phyloP scores from a whole-genome alignment of 805 yeast genomes.

The Metschnikowia kunwiensis region DNA sequence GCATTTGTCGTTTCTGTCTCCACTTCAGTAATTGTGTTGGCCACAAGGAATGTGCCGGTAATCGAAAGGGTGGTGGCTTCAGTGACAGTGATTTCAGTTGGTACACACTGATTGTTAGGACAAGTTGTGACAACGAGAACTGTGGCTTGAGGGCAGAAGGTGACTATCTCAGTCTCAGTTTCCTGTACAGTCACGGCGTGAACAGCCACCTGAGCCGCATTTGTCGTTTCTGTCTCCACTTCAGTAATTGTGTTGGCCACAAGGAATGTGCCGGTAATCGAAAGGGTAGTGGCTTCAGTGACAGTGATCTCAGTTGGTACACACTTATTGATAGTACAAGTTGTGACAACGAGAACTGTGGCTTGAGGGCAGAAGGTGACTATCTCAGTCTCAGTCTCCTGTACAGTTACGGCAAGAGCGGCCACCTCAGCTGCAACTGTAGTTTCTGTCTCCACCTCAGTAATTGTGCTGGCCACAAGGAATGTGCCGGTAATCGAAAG shows the following conservation, averaged over 20 bases:
- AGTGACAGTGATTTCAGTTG: constrained; percentile 26
- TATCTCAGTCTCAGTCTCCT: constrained; percentile 29
- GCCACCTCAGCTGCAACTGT: constrained; percentile 1
- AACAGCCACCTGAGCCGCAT: constrained; percentile 15
- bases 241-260: constrained; percentile 20
- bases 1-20: no score
- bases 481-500: constrained; percentile 33
- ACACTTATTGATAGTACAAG: constrained; percentile 28
- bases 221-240: constrained; percentile 16
- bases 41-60: constrained; percentile 32
- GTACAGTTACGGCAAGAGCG: background rate
- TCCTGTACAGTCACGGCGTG: constrained; percentile 21
- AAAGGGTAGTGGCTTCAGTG: constrained; percentile 28
- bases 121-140: constrained; percentile 33
- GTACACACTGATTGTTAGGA: constrained; percentile 24
- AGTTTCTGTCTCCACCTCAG: constrained; percentile 11
- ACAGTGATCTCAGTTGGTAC: constrained; percentile 25
- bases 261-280: constrained; percentile 30
- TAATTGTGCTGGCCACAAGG: constrained; percentile 23
- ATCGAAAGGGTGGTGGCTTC: constrained; percentile 31
- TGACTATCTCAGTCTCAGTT: constrained; percentile 35
- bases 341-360: constrained; percentile 32
- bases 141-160: constrained; percentile 38
- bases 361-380: constrained; percentile 36
- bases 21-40: no score